A percentile compares a stretch with the other conserved stretches of the same genome.
Conservation (phyloP, 495 filamentous ascomycete genomes). For the Xylaria grammica region DNA sequence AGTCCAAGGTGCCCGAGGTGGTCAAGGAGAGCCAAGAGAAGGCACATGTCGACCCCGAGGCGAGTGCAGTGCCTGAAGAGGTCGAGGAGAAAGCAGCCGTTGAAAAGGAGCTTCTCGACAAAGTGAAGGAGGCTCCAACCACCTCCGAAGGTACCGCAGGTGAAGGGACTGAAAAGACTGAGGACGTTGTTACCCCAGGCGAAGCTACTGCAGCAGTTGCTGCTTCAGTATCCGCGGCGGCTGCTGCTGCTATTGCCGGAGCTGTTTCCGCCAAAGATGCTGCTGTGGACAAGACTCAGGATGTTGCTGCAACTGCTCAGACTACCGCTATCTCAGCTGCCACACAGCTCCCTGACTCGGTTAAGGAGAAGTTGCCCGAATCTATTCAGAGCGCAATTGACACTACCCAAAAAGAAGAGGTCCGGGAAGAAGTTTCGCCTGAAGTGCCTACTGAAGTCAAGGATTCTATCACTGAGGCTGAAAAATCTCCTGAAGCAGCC, state of each 20-base stretch:
- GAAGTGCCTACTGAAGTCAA: conserved; percentile 75
- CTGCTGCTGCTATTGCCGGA: conserved; percentile 46
- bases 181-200: conserved; percentile 45
- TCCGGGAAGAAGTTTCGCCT: conserved; percentile 44
- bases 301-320: conserved; percentile 33
- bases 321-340: conserved; percentile 34
- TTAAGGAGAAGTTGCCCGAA: conserved; percentile 41
- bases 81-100: conserved; percentile 66
- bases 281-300: conserved; percentile 39
- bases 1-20: conserved; percentile 67
- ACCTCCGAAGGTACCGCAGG: conserved; percentile 61
- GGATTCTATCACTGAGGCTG: conserved; percentile 70
- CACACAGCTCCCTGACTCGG: conserved; percentile 40
- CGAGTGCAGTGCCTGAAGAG: conserved; percentile 59
- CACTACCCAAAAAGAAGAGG: conserved; percentile 35
- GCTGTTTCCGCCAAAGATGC: conserved; percentile 41
- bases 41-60: conserved; percentile 63
- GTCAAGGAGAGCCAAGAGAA: conserved; percentile 71
- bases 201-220: conserved; percentile 48
- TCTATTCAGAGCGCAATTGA: conserved; percentile 36
- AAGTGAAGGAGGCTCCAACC: conserved; percentile 61
- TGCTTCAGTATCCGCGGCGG: conserved; percentile 42
- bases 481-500: conserved; percentile 71
- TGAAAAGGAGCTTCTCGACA: conserved; percentile 64
- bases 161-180: conserved; percentile 52